Evolutionary conservation across 2,329 filamentous ascomycete species (phyloP).

Genomic region (Pseudopyricularia javanii): DNA sequence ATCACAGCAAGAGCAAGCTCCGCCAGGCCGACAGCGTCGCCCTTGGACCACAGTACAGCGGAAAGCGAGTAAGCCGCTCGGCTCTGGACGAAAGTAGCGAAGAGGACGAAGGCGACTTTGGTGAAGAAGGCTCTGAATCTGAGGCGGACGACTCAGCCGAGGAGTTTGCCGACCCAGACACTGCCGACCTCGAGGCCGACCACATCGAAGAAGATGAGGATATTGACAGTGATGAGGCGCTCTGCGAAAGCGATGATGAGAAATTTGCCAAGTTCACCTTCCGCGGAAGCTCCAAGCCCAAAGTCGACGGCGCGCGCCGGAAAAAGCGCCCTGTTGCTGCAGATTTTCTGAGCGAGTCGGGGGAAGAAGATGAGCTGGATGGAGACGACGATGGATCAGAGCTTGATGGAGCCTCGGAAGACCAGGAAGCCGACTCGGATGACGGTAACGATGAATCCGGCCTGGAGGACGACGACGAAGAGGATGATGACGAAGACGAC

Average conservation of each 20-base stretch:
- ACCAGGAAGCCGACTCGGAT: slow-evolving; percentile 16
- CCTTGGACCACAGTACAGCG: slow-evolving; percentile 71
- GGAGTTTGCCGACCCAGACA: slow-evolving; percentile 42
- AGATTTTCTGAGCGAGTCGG: slow-evolving; percentile 41
- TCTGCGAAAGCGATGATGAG: slow-evolving; percentile 77
- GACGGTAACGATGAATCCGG: slow-evolving; percentile 15
- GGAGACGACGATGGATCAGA: slow-evolving; percentile 8
- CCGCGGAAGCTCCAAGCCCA: slow-evolving; percentile 42
- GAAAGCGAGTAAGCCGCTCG: slow-evolving; percentile 60
- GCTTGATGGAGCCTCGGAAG: slow-evolving; percentile 5
- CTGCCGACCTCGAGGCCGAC: slow-evolving; percentile 39
- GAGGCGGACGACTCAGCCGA: slow-evolving; percentile 20
- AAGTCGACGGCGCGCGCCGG: slow-evolving; percentile 18
- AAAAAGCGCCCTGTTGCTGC: slow-evolving; percentile 35
- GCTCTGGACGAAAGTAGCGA: slow-evolving; percentile 47
- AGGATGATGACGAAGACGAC: slow-evolving; percentile 19
- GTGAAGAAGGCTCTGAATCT: slow-evolving; percentile 26
- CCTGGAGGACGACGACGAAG: slow-evolving; percentile 13
- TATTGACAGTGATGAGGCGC: slow-evolving; percentile 55
- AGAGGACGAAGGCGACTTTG: slow-evolving; percentile 30
- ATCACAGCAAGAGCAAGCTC: slow-evolving; percentile 63
- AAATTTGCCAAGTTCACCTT: slow-evolving; percentile 63
- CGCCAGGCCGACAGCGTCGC: slow-evolving; percentile 57
- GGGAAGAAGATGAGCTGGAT: slow-evolving; percentile 21
- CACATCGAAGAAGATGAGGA: slow-evolving; percentile 43